Percentiles rank a stretch among this genome's conserved stretches.
Evolutionary conservation across 768 basidiomycete genomes (phyloP).

Genomic region (Russula virescens): DNA sequence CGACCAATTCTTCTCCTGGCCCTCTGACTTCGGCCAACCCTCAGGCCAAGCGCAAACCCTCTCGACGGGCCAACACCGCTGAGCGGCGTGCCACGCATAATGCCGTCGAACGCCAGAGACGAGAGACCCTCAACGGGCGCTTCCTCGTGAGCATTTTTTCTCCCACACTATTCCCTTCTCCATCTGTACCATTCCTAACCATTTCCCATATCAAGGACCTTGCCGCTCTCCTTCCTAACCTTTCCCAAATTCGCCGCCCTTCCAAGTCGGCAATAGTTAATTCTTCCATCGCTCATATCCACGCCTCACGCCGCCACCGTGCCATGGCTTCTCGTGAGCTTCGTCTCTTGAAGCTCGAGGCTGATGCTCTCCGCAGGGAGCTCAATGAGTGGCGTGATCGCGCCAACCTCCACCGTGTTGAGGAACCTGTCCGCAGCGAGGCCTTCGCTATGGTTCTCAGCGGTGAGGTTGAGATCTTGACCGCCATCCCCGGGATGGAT

Average conservation of each 20-base stretch:
- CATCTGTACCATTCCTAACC: slow-evolving; percentile 5
- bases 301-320: slow-evolving; percentile 75
- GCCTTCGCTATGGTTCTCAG: slow-evolving; percentile 65
- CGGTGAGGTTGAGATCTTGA: slow-evolving; percentile 65
- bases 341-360: slow-evolving; percentile 69
- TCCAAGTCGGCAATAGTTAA: slow-evolving; percentile 98
- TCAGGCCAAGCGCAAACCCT: slow-evolving; percentile 74
- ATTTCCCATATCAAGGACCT: slow-evolving; percentile 56
- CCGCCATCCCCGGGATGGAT: slow-evolving; percentile 41
- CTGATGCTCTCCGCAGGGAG: slow-evolving; percentile 83
- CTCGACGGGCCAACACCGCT: slow-evolving; percentile 89
- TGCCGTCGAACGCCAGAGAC: slow-evolving; percentile 88
- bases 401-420: slow-evolving; percentile 60
- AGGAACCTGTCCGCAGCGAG: slow-evolving; percentile 67
- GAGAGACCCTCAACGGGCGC: slow-evolving; percentile 89
- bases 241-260: slow-evolving; percentile 86
- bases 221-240: slow-evolving; percentile 84
- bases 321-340: slow-evolving; percentile 78
- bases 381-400: slow-evolving; percentile 91
- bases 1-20: slow-evolving; percentile 15
- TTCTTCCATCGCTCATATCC: slow-evolving; percentile 85
- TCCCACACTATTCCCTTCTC: slow-evolving; percentile 7
- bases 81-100: slow-evolving; percentile 96
- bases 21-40: slow-evolving; percentile 27
- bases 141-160: slow-evolving; percentile 59